Evolutionary conservation across 2,329 filamentous ascomycete species (phyloP).

Genomic region (Hysterium pulicare): DNA sequence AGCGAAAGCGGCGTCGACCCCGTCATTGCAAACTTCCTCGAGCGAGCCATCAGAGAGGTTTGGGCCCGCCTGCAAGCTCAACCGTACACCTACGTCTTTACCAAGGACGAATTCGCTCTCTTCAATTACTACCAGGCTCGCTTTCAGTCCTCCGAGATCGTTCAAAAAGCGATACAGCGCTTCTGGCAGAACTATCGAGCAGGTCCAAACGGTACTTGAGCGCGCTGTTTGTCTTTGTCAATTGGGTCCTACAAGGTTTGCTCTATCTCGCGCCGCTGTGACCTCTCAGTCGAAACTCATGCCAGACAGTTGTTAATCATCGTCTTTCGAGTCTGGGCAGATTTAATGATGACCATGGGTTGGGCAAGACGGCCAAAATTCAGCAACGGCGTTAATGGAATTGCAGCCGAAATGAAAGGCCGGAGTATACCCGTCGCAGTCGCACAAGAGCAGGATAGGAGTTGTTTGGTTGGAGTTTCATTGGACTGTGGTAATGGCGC

Average conservation of each 20-base stretch:
- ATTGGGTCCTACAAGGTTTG: too few relatives aligned
- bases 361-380: conserved; percentile 1
- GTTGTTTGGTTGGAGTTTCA: conserved; percentile 13
- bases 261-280: too few relatives aligned
- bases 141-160: conserved; percentile 53
- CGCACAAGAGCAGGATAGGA: conserved; percentile 16
- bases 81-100: conserved; percentile 70
- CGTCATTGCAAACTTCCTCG: conserved; percentile 61
- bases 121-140: conserved; percentile 80
- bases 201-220: conserved; percentile 4
- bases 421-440: conserved; percentile 15
- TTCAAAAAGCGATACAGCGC: conserved; percentile 52
- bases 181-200: conserved; percentile 53
- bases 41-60: conserved; percentile 55
- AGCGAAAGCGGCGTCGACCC: conserved; percentile 65
- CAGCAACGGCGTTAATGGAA: conserved; percentile 25
- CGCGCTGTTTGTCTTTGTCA: too few relatives aligned
- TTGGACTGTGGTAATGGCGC: conserved; percentile 5
- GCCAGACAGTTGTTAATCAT: too few relatives aligned
- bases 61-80: conserved; percentile 65
- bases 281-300: too few relatives aligned
- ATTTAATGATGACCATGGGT: too few relatives aligned
- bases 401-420: conserved; percentile 14
- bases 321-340: too few relatives aligned
- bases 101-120: conserved; percentile 73